These are phyloP conservation scores for Vigna reflexopilosa DNA, from an alignment of 306 rosid genomes.

Conservation along the genomic window DNA sequence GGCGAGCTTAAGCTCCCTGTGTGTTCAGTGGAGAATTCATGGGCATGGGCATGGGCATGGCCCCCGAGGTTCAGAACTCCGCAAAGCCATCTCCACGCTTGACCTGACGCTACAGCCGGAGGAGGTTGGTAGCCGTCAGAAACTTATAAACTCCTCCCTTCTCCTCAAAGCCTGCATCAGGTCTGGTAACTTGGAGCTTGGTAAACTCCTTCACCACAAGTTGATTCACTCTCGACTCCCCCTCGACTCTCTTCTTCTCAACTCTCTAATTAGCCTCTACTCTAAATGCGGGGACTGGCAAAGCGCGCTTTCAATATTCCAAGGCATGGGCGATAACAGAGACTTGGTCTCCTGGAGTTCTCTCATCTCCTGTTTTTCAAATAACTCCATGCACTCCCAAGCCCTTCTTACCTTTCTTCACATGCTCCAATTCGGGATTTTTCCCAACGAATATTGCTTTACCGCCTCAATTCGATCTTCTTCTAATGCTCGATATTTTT, in stretches of 20 bases:
- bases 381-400: slow-evolving; percentile 43
- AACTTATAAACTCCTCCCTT: slow-evolving; percentile 46
- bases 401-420: slow-evolving; percentile 53
- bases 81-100: slow-evolving; percentile 51
- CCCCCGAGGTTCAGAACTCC: slow-evolving; percentile 37
- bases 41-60: too few relatives aligned
- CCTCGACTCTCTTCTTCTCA: slow-evolving; percentile 56
- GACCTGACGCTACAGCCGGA: slow-evolving; percentile 13
- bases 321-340: slow-evolving; percentile 42
- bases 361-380: slow-evolving; percentile 63
- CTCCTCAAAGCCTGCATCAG: slow-evolving; percentile 68
- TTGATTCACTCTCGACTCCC: slow-evolving; percentile 46
- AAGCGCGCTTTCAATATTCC: slow-evolving; percentile 50
- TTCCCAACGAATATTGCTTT: slow-evolving; percentile 67
- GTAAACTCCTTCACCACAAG: slow-evolving; percentile 58
- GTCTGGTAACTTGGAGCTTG: slow-evolving; percentile 50
- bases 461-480: slow-evolving; percentile 56
- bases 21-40: not conserved
- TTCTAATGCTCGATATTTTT: slow-evolving; percentile 37
- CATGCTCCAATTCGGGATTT: slow-evolving; percentile 52
- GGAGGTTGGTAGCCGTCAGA: not conserved
- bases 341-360: slow-evolving; percentile 66
- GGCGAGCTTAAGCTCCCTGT: not conserved
- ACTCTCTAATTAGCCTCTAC: slow-evolving; percentile 67
- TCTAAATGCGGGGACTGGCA: slow-evolving; percentile 57